Evolutionary conservation across 176 grass and related monocot species (phyloP).

Genomic region (Secale cereale): DNA sequence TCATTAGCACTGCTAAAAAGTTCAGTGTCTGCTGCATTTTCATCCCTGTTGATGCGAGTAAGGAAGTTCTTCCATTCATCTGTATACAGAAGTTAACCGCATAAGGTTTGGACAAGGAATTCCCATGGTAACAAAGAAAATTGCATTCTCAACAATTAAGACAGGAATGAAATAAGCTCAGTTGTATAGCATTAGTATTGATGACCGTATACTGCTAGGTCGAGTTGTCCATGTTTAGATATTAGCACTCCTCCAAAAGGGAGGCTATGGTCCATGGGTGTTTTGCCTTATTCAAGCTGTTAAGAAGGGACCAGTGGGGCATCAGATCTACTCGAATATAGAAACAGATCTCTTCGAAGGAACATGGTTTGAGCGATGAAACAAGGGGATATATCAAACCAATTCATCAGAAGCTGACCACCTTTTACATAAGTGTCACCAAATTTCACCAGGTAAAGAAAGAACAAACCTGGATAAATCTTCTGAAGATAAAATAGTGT

Average conservation of each 20-base stretch:
- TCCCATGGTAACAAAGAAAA: neutral
- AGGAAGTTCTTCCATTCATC: conserved; percentile 98
- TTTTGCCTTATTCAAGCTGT: neutral
- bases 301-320: neutral
- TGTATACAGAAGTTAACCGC: conserved; percentile 38
- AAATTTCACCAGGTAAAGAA: conserved; percentile 2
- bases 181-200: neutral
- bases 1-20: conserved; percentile 64
- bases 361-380: neutral
- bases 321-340: neutral
- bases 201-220: neutral
- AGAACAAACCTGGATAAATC: conserved; percentile 81
- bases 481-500: conserved; percentile 94
- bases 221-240: neutral
- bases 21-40: conserved; percentile 76
- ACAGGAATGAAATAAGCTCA: neutral
- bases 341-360: neutral
- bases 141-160: neutral
- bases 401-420: neutral
- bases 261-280: neutral
- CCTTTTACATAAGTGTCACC: neutral
- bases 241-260: neutral
- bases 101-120: conserved; percentile 12
- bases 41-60: conserved; percentile 77
- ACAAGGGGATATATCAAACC: neutral